Evolutionary conservation across 2,329 filamentous ascomycete species (phyloP), one percentile per base, ranked within the genome.

Genomic region (Lachnellula hyalina): DNA sequence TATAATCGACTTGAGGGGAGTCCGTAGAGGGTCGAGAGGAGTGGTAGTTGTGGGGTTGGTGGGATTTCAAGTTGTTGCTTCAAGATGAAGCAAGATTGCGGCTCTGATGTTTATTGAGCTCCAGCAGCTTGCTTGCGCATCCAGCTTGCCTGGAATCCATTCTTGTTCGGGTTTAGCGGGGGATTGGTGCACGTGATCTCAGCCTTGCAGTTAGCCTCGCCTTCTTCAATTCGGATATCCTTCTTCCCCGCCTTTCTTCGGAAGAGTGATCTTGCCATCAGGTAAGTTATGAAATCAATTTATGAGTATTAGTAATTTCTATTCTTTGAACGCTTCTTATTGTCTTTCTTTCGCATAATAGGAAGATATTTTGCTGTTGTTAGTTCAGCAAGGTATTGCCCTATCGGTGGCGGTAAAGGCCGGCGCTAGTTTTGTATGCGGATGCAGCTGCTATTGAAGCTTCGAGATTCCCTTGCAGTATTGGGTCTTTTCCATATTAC

Each of bases 51-150:
- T 58, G 3, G 28, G 9, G 28, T 8, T 32, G 28, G 36, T 17
- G 15, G 36, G 14, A 17, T 32, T 15, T 48, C 36, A 54, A 48
- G 32, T 55, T 34, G 55, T 62, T 57, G 56, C 56, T 60, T 58
- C 55, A 58, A 55, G 42, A 19, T 53, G 41, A 14, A 32, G 3
- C 19, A 25, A 34, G 25, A 47, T 28, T 17, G 23, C 34, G 32
- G 17, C 11, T 47, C 46, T 35, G 35, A 19, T 47, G 50, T 51
- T 51, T 25, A 51, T 44, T 21, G 41, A 52, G 50, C 50, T 52
- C 34, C 40, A 41, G 14, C 23, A 42, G 44, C 50, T 45, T 34
- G 51, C n/a, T 23, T 19, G 41, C 41, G 41, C 11, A 15, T 15
- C 14, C 14, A 40, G 36, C 36, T 40, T 15, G 28, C 28, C 28